These are phyloP conservation scores for Globisporangium barbulae DNA, from an alignment of 352 stramenopile species.

Conservation along the genomic window DNA sequence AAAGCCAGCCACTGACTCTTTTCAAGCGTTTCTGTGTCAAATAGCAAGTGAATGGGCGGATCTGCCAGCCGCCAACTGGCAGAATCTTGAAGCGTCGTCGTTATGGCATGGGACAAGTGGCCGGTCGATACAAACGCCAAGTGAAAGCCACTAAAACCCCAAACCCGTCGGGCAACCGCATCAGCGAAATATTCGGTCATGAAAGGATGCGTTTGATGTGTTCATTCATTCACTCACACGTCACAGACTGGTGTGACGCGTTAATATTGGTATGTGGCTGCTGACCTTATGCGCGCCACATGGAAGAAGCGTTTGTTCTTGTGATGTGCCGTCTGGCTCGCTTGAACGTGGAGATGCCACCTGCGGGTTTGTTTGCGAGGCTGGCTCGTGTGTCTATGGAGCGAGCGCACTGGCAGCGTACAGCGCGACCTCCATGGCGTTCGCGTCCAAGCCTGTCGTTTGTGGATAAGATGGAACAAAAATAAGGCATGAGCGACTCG, in stretches of 20 bases:
- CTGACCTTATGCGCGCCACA: neutral
- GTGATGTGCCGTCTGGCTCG: neutral
- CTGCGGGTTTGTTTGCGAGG: too few relatives aligned
- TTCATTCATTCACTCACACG: neutral
- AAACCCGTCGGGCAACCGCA: neutral
- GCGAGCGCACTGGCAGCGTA: conserved; percentile 4
- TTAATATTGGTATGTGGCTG: too few relatives aligned
- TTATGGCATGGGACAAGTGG: neutral
- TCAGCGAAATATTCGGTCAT: neutral
- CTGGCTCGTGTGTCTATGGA: neutral
- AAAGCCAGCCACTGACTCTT: conserved; percentile 11
- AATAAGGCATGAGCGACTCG: neutral
- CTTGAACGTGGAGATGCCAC: neutral
- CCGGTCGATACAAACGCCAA: conserved; percentile 1
- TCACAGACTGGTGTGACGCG: neutral
- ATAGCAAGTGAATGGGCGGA: neutral
- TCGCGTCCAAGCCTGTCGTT: neutral
- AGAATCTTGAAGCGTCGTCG: conserved; percentile 5
- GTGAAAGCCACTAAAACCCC: neutral
- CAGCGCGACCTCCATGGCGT: conserved; percentile 4
- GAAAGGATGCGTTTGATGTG: neutral
- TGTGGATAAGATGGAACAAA: neutral
- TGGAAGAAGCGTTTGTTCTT: neutral
- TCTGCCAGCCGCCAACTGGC: neutral
- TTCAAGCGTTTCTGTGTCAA: neutral